Percentiles rank a stretch among this genome's conserved stretches.
Evolutionary conservation across 1,284 basidiomycete species (phyloP).

Genomic region (Sporisorium exsertum): DNA sequence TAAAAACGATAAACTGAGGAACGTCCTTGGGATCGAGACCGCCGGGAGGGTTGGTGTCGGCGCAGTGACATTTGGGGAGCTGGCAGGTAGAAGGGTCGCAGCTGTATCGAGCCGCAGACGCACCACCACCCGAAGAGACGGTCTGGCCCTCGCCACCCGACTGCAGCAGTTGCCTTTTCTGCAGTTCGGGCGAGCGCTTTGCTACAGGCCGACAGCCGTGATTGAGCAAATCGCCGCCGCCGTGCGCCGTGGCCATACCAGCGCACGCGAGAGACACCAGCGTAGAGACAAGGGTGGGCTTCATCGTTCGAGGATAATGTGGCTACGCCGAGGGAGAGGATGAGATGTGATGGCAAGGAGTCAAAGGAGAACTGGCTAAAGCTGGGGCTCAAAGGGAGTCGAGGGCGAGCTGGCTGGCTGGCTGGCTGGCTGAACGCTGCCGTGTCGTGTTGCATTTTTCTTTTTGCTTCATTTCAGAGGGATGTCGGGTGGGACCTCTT

Average conservation of each 20-base stretch:
- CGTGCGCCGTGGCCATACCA: slow-evolving; percentile 35
- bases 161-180: slow-evolving; percentile 32
- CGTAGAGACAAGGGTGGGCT: slow-evolving; percentile 20
- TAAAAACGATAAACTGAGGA: slow-evolving; percentile 62
- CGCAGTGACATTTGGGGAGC: slow-evolving; percentile 61
- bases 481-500: too few relatives aligned
- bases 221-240: slow-evolving; percentile 34
- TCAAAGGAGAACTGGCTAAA: neutral
- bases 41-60: slow-evolving; percentile 62
- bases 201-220: slow-evolving; percentile 44
- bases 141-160: slow-evolving; percentile 52
- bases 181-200: slow-evolving; percentile 27
- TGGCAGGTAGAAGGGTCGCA: slow-evolving; percentile 59
- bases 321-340: neutral
- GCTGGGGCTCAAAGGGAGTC: too few relatives aligned
- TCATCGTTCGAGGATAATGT: slow-evolving; percentile 18
- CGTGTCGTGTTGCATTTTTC: neutral
- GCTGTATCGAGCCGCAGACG: slow-evolving; percentile 59
- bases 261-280: slow-evolving; percentile 32
- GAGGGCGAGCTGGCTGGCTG: neutral
- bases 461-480: neutral
- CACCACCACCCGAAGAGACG: slow-evolving; percentile 43
- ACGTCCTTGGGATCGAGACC: slow-evolving; percentile 56
- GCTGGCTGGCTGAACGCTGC: neutral
- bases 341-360: neutral